Base-by-base conservation (phyloP, 106 monocot species). In the Dendrobium huoshanense region DNA sequence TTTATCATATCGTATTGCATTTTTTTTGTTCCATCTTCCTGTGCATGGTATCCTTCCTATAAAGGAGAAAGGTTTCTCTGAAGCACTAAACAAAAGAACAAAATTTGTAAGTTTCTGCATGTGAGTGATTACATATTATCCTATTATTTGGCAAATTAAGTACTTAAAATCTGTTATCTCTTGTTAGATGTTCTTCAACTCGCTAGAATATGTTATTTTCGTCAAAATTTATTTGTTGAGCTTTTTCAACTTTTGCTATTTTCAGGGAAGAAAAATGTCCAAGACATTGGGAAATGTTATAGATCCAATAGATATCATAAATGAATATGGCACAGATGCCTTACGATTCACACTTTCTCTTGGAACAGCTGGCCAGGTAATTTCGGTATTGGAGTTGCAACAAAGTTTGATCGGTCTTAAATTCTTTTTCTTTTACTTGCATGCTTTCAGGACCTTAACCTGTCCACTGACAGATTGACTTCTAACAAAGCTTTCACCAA, bases 401-500 rank as follows among this genome's bases (percentile, higher is more conserved):
- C 54, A 40, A 15, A 9, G 40, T 61, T 7, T 81, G 33, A n/a
- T 72, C 13, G 20, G 37, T 31, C 25, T 81, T 44, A 10, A 37
- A 27, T 54, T 54, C 25, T 59, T 65, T 8, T 19, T 70, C 16
- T 75, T 9, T 68, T 33, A 27, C 17, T 75, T 79, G 24, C 70
- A 45, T 77, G 29, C 31, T 78, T 85, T 72, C 87, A 97, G 97
- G 97, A 97, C 75, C 90, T 98, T 72, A 98, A 94, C 83, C 81
- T 98, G 8, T 94, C 94, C 41, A 85, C 80, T 17, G 94, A 98
- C 84, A 91, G 98, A 83, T 87, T 98, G 76, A 83, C 82, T 42
- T 88, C 94, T 47, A 95, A 95, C 81, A 98, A 98, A 81, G 92
- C 98, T 88, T 98, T 98, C 81, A 98, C 94, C 2, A 98, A 98